A percentile compares a stretch with the other conserved stretches of the same genome.
phyloP scores from a whole-genome alignment of 164 flowering plant species.

The Warburgia ugandensis region DNA sequence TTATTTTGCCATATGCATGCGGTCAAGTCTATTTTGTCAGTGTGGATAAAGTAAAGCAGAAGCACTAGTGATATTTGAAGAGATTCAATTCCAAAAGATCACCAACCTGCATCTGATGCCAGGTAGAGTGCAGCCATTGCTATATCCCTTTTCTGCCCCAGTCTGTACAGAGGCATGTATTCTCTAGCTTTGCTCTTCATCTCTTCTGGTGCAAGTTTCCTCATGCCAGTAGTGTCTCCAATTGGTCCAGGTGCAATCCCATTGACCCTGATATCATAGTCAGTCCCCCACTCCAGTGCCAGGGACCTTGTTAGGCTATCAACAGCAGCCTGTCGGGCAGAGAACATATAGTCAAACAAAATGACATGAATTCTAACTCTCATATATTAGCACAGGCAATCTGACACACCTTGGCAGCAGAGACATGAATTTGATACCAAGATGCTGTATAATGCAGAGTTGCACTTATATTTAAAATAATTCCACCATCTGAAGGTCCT shows the following conservation, averaged over 20 bases:
- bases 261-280: conserved; percentile 86
- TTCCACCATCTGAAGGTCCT: conserved; percentile 48
- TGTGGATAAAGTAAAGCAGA: background rate
- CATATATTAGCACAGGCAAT: background rate
- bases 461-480: conserved; percentile 84
- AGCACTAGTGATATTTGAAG: too few relatives aligned
- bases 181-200: conserved; percentile 33
- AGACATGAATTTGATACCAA: conserved; percentile 92
- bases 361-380: background rate
- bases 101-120: conserved; percentile 72
- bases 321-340: conserved; percentile 63
- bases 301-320: conserved; percentile 70
- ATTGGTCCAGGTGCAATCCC: conserved; percentile 96
- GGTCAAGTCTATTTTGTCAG: background rate
- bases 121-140: conserved; percentile 89
- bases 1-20: background rate
- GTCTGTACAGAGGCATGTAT: conserved; percentile 44
- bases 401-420: conserved; percentile 82
- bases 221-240: conserved; percentile 64
- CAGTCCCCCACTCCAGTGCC: conserved; percentile 93
- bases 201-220: conserved; percentile 70
- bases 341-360: background rate
- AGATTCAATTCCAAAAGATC: too few relatives aligned
- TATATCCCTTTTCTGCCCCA: conserved; percentile 91
- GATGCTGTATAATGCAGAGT: conserved; percentile 88